Percentiles rank a stretch among this genome's conserved stretches.
phyloP scores from a whole-genome alignment of 495 filamentous ascomycete species.

The Melanomma pulvis-pyrius region DNA sequence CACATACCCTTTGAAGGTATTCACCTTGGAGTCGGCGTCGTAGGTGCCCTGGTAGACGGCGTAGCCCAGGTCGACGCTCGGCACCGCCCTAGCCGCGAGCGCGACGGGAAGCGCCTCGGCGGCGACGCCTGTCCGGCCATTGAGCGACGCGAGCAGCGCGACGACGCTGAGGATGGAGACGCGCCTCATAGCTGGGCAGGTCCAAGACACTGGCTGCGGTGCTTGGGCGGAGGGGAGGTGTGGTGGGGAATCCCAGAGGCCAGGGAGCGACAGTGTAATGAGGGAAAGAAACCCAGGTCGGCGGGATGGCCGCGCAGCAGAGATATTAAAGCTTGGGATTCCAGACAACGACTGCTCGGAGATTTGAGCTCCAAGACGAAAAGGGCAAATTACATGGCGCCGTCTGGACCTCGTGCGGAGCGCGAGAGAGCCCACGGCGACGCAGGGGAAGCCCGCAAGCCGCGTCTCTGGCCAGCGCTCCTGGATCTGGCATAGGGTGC shows the following conservation, averaged over 20 bases:
- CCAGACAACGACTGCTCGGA: not conserved
- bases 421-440: not conserved
- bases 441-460: not conserved
- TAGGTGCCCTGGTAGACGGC: slow-evolving; percentile 26
- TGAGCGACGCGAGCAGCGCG: slow-evolving; percentile 9
- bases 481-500: too few species aligned
- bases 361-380: slow-evolving; percentile 5
- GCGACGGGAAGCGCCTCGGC: slow-evolving; percentile 14
- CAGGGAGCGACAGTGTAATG: not conserved
- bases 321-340: not conserved
- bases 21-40: slow-evolving; percentile 4
- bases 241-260: not conserved
- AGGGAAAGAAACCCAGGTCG: slow-evolving; percentile 1
- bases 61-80: slow-evolving; percentile 38
- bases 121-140: not conserved
- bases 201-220: not conserved
- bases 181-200: slow-evolving; percentile 5
- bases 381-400: slow-evolving; percentile 12
- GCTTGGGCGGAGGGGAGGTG: not conserved
- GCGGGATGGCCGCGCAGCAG: slow-evolving; percentile 1
- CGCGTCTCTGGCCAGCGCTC: too few species aligned
- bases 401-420: not conserved
- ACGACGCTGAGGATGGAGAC: slow-evolving; percentile 11
- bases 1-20: slow-evolving; percentile 33
- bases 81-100: slow-evolving; percentile 9